Base-by-base conservation (phyloP, 768 basidiomycete species). In the Stropharia rugosoannulata region DNA sequence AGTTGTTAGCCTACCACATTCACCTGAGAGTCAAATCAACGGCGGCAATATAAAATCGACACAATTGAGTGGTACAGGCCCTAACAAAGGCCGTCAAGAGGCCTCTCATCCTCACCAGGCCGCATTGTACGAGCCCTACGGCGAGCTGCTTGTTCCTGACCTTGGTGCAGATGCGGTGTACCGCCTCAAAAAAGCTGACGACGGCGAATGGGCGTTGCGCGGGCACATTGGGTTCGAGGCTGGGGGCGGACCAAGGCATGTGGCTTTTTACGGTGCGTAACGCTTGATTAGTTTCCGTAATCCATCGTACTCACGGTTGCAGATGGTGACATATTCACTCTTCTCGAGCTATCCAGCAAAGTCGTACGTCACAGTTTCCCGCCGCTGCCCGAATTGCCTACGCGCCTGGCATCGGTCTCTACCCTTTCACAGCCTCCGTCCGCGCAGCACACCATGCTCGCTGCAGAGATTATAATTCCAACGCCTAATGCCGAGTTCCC, bases 31-130 rank as follows among this genome's bases (percentile, higher is more conserved):
- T 9, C 79, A 84, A 5, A 80, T 80, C 62, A 65, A 86, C 13
- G 66, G 71, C 0, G 54, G 71, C 5, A 55, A 67, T 9, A 62
- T 76, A 5, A 68, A 67, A 37, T 72, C 66, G 6, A 62, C 82
- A 27, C 66, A 73, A 42, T 76, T 91, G 44, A 66, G 64, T 12
- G 84, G 81, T 1, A 73, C 75, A 0, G 90, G 92, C 0, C 89
- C 89, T 1, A 78, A 90, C 64, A 63, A 66, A 5, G 79, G 80
- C 16, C 80, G 93, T 35, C 93, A 95, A 66, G 80, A 84, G 53
- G 69, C 73, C 5, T 78, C 90, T 3, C 93, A 95, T 65, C 88
- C 90, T 0, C 93, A 94, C 70, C 88, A 93, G 63, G 82, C 85
- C 35, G 63, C 79, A 54, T 63, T 84, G 12, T 77, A 81, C 39